Evolutionary conservation across 306 rosid species (phyloP).

Genomic region (Erythrophleum fordii): DNA sequence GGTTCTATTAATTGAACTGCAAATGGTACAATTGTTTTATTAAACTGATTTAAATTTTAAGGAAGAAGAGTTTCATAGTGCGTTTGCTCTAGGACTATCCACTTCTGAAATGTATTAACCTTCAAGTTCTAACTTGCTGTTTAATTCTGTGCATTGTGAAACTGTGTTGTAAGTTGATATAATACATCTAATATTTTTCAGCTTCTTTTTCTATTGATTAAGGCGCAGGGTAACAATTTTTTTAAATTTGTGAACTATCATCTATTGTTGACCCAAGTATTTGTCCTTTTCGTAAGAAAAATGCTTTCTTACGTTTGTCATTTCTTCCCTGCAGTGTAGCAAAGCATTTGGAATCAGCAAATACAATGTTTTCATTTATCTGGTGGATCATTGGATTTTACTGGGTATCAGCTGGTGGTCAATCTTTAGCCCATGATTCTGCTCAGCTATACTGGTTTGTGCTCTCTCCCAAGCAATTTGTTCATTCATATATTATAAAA

Average conservation of each 20-base stretch:
- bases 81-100: neutral
- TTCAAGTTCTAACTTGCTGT: neutral
- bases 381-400: conserved; percentile 99
- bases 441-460: conserved; percentile 94
- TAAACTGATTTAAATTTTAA: neutral
- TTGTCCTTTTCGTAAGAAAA: conserved; percentile 3
- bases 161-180: neutral
- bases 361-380: conserved; percentile 93
- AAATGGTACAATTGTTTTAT: neutral
- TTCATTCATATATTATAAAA: neutral
- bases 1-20: conserved; percentile 16
- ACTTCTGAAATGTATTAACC: neutral
- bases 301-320: conserved; percentile 9
- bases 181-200: neutral
- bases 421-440: conserved; percentile 65
- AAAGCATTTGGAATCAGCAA: conserved; percentile 93
- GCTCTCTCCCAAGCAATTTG: conserved; percentile 24
- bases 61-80: neutral
- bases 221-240: conserved; percentile 1
- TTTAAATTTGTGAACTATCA: neutral
- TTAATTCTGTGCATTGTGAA: neutral
- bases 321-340: conserved; percentile 59
- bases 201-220: neutral
- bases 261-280: neutral
- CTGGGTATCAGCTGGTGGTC: conserved; percentile 96